Evolutionary conservation across 2,329 filamentous ascomycete genomes (phyloP).

Genomic region (Fusarium temperatum): DNA sequence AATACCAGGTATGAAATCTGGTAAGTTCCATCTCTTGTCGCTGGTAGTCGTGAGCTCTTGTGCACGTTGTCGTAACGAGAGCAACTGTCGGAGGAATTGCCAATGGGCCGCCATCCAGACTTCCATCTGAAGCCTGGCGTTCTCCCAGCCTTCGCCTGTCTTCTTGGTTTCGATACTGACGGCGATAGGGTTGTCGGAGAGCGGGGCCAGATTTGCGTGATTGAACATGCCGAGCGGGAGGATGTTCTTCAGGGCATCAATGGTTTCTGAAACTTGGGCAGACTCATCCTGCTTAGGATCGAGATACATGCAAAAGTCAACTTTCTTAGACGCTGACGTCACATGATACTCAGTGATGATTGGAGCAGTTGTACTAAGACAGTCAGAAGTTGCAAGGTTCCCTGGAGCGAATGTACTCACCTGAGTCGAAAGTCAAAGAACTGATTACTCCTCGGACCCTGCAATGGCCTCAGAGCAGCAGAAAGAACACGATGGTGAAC

Average conservation of each 20-base stretch:
- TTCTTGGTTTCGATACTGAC: not conserved
- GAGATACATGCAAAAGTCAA: not conserved
- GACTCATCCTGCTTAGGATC: not conserved
- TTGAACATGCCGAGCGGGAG: not conserved
- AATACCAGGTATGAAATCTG: not conserved
- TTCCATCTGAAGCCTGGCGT: not conserved
- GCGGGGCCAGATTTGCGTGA: not conserved
- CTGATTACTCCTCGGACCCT: not conserved
- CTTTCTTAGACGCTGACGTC: not conserved
- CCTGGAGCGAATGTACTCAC: rapidly evolving
- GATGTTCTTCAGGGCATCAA: not conserved
- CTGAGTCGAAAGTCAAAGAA: not conserved
- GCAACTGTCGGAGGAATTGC: not conserved
- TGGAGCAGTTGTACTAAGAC: not conserved
- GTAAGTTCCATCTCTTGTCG: not conserved
- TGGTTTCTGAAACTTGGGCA: not conserved
- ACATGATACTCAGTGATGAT: not conserved
- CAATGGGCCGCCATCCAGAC: not conserved
- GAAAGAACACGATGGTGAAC: not conserved
- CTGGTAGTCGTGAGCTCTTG: not conserved
- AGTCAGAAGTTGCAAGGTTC: not conserved
- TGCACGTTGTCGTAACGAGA: not conserved
- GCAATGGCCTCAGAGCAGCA: not conserved
- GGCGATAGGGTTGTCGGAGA: not conserved
- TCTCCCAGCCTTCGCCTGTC: not conserved